These are phyloP conservation scores for Vitis labrusca DNA, from an alignment of 164 flowering plant genomes.

Conservation along the genomic window DNA sequence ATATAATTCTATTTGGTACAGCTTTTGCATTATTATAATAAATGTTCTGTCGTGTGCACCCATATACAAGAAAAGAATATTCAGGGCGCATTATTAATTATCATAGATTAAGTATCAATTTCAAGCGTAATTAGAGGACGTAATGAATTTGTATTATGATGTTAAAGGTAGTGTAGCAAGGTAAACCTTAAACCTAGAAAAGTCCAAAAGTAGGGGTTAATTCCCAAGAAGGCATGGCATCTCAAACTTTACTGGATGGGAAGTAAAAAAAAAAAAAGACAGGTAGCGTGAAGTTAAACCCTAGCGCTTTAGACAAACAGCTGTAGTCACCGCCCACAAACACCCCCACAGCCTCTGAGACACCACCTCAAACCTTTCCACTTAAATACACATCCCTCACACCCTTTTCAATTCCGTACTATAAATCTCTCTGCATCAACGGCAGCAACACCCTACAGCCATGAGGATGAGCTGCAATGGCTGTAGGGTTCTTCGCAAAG, in stretches of 20 bases:
- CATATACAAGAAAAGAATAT: no score
- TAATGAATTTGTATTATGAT: no score
- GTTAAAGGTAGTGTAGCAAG: neutral
- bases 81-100: no score
- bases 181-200: neutral
- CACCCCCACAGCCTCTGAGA: conserved; percentile 2
- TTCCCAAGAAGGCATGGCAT: neutral
- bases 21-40: no score
- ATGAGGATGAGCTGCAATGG: conserved; percentile 45
- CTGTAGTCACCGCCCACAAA: neutral
- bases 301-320: conserved; percentile 4
- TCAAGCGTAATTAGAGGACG: no score
- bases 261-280: neutral
- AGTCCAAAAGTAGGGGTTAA: neutral
- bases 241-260: neutral
- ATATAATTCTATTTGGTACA: no score
- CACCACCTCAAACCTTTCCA: neutral
- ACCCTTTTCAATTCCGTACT: no score
- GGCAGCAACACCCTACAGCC: neutral
- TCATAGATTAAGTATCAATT: no score
- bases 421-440: neutral
- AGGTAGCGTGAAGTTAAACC: neutral
- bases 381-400: neutral
- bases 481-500: conserved; percentile 38
- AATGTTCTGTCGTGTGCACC: no score